Percentiles rank a stretch among this genome's conserved stretches.
Evolutionary conservation across 108 stramenopile species (phyloP).

Genomic region (Nitzschia sp.): DNA sequence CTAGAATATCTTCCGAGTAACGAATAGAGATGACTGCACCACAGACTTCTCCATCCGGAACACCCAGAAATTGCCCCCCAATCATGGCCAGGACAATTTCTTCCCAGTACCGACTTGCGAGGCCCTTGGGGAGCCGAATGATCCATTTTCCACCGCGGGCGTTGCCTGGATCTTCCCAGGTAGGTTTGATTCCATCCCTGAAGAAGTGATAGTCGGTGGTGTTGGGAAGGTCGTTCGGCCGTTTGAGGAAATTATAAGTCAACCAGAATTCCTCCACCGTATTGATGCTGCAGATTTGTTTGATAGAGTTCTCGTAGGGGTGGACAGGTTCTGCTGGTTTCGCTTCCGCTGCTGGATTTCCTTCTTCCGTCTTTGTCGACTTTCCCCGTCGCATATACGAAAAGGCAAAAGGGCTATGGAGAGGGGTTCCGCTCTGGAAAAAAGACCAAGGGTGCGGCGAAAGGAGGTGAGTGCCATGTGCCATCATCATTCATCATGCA

Average conservation of each 20-base stretch:
- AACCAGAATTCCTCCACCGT: slow-evolving; percentile 94
- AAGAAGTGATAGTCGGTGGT: slow-evolving; percentile 95
- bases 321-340: slow-evolving; percentile 26
- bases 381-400: slow-evolving; percentile 81
- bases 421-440: slow-evolving; percentile 35
- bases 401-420: slow-evolving; percentile 56
- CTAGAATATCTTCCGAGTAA: slow-evolving; percentile 91
- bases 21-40: slow-evolving; percentile 92
- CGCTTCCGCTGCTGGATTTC: slow-evolving; percentile 27
- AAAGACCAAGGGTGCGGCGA: neutral
- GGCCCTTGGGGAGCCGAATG: slow-evolving; percentile 84
- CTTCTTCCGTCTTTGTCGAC: slow-evolving; percentile 27
- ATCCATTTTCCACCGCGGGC: slow-evolving; percentile 94
- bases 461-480: too few species aligned
- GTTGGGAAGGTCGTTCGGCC: slow-evolving; percentile 78
- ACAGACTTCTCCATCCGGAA: slow-evolving; percentile 88
- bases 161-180: slow-evolving; percentile 95
- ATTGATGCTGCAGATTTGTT: slow-evolving; percentile 78
- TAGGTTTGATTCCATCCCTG: slow-evolving; percentile 93
- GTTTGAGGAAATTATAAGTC: slow-evolving; percentile 86
- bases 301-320: slow-evolving; percentile 85
- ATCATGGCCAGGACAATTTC: slow-evolving; percentile 92
- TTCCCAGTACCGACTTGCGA: slow-evolving; percentile 91
- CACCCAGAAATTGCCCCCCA: slow-evolving; percentile 87
- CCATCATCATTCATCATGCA: too few species aligned